A percentile compares a stretch with the other conserved stretches of the same genome.
Evolutionary conservation across 2,329 filamentous ascomycete species (phyloP).

Genomic region (Myriosclerotinia scirpicola): DNA sequence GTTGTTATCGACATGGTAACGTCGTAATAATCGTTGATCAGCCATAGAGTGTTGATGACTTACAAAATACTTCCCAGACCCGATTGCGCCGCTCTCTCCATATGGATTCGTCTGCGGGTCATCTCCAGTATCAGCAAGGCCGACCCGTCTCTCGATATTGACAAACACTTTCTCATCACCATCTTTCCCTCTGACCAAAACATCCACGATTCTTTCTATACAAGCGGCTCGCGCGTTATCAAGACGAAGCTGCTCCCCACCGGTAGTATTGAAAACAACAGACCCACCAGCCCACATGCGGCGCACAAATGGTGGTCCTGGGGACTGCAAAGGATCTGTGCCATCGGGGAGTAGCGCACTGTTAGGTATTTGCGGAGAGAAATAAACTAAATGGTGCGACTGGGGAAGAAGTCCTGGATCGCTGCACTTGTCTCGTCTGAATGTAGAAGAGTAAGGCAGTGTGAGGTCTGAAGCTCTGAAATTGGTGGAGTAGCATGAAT

Average conservation of each 20-base stretch:
- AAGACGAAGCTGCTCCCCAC: slow-evolving; percentile 33
- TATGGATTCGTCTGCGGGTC: neutral
- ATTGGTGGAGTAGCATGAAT: slow-evolving; percentile 35
- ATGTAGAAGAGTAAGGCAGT: slow-evolving; percentile 18
- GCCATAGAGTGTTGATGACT: neutral
- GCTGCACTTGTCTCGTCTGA: slow-evolving; percentile 4
- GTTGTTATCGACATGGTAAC: slow-evolving; percentile 1
- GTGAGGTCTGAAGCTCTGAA: slow-evolving; percentile 30
- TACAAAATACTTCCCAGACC: neutral
- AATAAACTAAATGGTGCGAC: slow-evolving; percentile 84
- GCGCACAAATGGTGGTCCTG: slow-evolving; percentile 68
- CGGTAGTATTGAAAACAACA: slow-evolving; percentile 52
- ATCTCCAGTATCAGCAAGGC: slow-evolving; percentile 34
- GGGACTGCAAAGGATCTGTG: slow-evolving; percentile 76
- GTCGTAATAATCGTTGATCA: slow-evolving; percentile 15
- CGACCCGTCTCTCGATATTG: slow-evolving; percentile 35
- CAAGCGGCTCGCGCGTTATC: slow-evolving; percentile 45
- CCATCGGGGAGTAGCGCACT: slow-evolving; percentile 73
- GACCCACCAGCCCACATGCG: slow-evolving; percentile 89
- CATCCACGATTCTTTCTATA: slow-evolving; percentile 49
- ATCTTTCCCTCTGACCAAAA: slow-evolving; percentile 37
- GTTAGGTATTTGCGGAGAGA: slow-evolving; percentile 67
- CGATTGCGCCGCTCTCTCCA: slow-evolving; percentile 29
- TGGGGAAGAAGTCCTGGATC: slow-evolving; percentile 46
- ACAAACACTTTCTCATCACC: slow-evolving; percentile 40